Base-by-base conservation (phyloP, 2,329 filamentous ascomycete genomes). In the Trichoderma sp. region DNA sequence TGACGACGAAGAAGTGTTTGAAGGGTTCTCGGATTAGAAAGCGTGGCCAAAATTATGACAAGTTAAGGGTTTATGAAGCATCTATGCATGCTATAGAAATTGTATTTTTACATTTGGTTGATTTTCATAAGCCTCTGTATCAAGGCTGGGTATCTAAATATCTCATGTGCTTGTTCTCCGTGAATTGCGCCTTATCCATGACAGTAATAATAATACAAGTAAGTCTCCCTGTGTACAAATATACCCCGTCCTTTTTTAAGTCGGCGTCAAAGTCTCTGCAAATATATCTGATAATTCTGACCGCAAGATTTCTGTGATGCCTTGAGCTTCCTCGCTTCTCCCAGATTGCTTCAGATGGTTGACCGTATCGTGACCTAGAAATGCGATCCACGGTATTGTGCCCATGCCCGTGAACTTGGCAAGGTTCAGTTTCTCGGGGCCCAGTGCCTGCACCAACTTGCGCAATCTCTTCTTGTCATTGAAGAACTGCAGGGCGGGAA, bases 1-100 rank as follows among this genome's bases (percentile, higher is more conserved):
- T 13, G 84, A 85, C 30, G 88, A 88, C 17, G 88, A 88, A 23
- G 88, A 88, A 70, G 87, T 87, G 75, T 90, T 89, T 76, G 81
- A 87, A 68, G 88, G 88, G 3, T 90, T 90, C 75, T 87, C 88
- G 12, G 81, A 81, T 65, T 80, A 76, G 65, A 72, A 55, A n/a
- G 23, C 8, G 23, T 13, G 26, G 8, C 13, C n/a, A 47, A 63
- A 32, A 36, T 20, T 23, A 64, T 17, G 36, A 8, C 15, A 30
- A 30, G 17, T 43, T 23, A 43, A 12, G 15, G 26, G 23, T 15
- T 39, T 43, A 39, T 43, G 28, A 58, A 59, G 62, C 28, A 68
- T 23, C 7, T 17, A 53, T 13, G 1, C 47, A 39, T 30, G 32
- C 12, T 53, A 47, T 50, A 68, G 65, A 70, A 20, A 39, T 34